Conservation (phyloP, 371 early-diverging fungal genomes). For the Coemansia sp. region DNA sequence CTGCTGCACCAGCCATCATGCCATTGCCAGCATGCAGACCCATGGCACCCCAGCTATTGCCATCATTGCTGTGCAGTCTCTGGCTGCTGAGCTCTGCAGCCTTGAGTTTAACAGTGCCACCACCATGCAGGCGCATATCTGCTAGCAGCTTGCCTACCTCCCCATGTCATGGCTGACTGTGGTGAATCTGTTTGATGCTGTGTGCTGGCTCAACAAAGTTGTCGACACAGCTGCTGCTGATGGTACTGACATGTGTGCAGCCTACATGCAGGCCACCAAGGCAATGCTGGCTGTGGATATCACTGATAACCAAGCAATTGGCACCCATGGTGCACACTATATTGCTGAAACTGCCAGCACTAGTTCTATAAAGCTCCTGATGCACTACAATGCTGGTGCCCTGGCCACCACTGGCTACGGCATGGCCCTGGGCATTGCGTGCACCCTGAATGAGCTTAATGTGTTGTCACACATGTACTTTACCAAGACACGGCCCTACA, state of each 20-base stretch:
- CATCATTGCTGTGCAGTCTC: slow-evolving; percentile 89
- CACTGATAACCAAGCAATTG: slow-evolving; percentile 86
- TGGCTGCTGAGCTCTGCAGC: slow-evolving; percentile 82
- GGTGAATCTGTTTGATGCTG: slow-evolving; percentile 94
- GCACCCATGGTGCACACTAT: slow-evolving; percentile 74
- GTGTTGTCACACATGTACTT: slow-evolving; percentile 82
- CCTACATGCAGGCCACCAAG: slow-evolving; percentile 75
- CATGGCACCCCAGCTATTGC: slow-evolving; percentile 97
- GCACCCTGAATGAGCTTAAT: slow-evolving; percentile 61
- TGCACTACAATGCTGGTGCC: slow-evolving; percentile 97
- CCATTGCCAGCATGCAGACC: slow-evolving; percentile 93
- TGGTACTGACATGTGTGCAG: slow-evolving; percentile 41
- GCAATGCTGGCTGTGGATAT: slow-evolving; percentile 85
- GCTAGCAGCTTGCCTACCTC: slow-evolving; percentile 69
- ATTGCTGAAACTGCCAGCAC: slow-evolving; percentile 13
- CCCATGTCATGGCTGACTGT: slow-evolving; percentile 94
- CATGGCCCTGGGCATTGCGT: slow-evolving; percentile 87
- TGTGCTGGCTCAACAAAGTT: slow-evolving; percentile 61
- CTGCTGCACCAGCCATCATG: slow-evolving; percentile 77
- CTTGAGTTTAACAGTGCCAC: slow-evolving; percentile 18
- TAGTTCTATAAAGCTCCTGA: slow-evolving; percentile 62
- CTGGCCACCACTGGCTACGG: slow-evolving; percentile 86
- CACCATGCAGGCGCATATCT: slow-evolving; percentile 53
- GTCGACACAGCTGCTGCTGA: slow-evolving; percentile 49
- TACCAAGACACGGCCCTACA: slow-evolving; percentile 96